Evolutionary conservation across 495 filamentous ascomycete genomes (phyloP).

Genomic region (Cladorrhinum samala): DNA sequence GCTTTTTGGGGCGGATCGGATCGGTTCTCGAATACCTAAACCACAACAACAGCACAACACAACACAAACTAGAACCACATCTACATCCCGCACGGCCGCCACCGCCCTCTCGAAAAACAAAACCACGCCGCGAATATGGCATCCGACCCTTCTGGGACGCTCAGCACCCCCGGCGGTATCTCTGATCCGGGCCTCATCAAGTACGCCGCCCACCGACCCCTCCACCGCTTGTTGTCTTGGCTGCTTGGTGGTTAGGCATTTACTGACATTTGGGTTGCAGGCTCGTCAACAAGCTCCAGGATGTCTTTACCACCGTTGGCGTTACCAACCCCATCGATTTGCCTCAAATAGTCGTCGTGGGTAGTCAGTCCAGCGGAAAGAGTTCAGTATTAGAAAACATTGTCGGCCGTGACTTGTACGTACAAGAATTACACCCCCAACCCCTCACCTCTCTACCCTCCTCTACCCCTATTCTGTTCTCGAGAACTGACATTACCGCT

Average conservation of each 20-base stretch:
- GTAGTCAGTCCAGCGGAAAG: constrained; percentile 98
- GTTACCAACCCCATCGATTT: constrained; percentile 99
- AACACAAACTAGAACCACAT: neutral
- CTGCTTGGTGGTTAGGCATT: constrained; percentile 18
- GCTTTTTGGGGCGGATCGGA: neutral
- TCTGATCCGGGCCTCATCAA: constrained; percentile 56
- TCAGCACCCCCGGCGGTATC: constrained; percentile 46
- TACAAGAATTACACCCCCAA: constrained; percentile 12
- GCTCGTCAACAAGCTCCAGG: constrained; percentile 97
- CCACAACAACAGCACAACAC: neutral
- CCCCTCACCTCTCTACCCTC: constrained; percentile 3
- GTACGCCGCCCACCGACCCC: constrained; percentile 25
- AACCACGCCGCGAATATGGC: constrained; percentile 26
- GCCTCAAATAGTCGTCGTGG: constrained; percentile 97
- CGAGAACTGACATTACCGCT: constrained; percentile 10
- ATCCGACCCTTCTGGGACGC: constrained; percentile 24
- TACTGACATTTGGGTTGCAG: constrained; percentile 41
- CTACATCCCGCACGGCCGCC: constrained; percentile 1
- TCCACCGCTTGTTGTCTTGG: neutral
- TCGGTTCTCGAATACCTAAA: neutral
- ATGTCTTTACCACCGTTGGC: constrained; percentile 98
- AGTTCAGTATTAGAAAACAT: constrained; percentile 99
- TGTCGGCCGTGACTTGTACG: constrained; percentile 96
- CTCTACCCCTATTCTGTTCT: constrained; percentile 2
- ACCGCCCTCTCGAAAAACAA: too few species aligned